These are phyloP conservation scores for Camptophora hylomeconis DNA, from an alignment of 2,329 filamentous ascomycete genomes.

Conservation along the genomic window DNA sequence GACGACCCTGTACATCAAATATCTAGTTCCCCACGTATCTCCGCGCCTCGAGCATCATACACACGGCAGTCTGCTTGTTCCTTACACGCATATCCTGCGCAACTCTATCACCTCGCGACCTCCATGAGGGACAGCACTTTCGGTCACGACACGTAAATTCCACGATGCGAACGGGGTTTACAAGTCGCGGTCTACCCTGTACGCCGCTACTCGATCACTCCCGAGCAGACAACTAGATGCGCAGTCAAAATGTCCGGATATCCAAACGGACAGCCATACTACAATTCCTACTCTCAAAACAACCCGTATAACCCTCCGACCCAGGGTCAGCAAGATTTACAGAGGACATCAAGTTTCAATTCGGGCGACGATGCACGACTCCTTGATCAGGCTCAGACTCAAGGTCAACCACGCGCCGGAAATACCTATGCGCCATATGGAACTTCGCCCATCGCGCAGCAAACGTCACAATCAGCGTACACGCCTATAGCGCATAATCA, in stretches of 20 bases:
- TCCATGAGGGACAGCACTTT: too few species aligned
- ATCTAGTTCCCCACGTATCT: too few species aligned
- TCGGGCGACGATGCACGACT: conserved; percentile 57
- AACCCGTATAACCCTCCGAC: conserved; percentile 26
- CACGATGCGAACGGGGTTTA: too few species aligned
- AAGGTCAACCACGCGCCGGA: conserved; percentile 7
- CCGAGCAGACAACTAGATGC: too few species aligned
- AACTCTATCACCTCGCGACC: too few species aligned
- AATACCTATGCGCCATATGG: conserved; percentile 5
- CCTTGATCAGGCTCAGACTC: conserved; percentile 22
- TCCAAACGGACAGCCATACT: conserved; percentile 37
- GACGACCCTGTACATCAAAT: too few species aligned
- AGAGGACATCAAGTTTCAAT: conserved; percentile 59
- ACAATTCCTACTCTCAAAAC: conserved; percentile 29
- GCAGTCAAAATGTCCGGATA: conserved; percentile 40
- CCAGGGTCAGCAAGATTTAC: conserved; percentile 25
- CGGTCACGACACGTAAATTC: too few species aligned
- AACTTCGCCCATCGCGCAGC: conserved; percentile 1
- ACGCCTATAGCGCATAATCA: conserved; percentile 17
- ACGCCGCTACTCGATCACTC: too few species aligned
- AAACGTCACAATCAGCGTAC: conserved; percentile 25
- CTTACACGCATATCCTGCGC: too few species aligned
- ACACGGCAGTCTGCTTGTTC: too few species aligned
- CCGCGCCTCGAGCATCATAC: too few species aligned
- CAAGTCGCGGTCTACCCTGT: too few species aligned